phyloP scores from a whole-genome alignment of 1,139 yeast species.

The Blastobotrys raffinosifermentans region DNA sequence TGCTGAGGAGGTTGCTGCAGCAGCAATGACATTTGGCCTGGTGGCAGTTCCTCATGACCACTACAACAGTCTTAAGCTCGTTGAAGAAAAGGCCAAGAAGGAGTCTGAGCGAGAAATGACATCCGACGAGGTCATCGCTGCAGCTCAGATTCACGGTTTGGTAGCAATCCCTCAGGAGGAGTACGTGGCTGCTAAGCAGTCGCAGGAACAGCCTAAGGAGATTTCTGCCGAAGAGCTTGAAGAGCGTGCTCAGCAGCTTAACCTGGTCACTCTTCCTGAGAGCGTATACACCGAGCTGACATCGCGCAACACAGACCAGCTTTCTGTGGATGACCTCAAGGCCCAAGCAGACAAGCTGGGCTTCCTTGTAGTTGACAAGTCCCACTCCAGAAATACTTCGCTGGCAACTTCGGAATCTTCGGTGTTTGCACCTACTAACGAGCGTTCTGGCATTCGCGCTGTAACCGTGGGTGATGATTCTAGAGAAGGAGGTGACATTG shows the following conservation, averaged over 20 bases:
- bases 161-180: constrained; percentile 40
- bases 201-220: constrained; percentile 11
- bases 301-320: constrained; percentile 6
- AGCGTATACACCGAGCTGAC: constrained; percentile 13
- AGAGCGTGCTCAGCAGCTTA: constrained; percentile 20
- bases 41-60: constrained; percentile 22
- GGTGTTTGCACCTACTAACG: neutral
- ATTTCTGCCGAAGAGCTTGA: constrained; percentile 21
- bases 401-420: constrained; percentile 1
- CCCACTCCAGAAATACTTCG: neutral
- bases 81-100: constrained; percentile 7
- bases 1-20: constrained; percentile 11
- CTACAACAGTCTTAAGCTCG: no score
- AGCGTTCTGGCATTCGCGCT: constrained; percentile 1
- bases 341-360: constrained; percentile 25
- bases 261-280: constrained; percentile 23
- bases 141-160: constrained; percentile 32
- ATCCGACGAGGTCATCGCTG: constrained; percentile 9
- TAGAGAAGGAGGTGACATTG: neutral
- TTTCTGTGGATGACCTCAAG: constrained; percentile 14
- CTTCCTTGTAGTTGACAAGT: constrained; percentile 12
- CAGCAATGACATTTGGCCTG: constrained; percentile 15
- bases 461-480: neutral
- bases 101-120: constrained; percentile 10
- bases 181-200: constrained; percentile 4